Evolutionary conservation across 345 rosid species (phyloP).

Genomic region (Eucalyptus pauciflora): DNA sequence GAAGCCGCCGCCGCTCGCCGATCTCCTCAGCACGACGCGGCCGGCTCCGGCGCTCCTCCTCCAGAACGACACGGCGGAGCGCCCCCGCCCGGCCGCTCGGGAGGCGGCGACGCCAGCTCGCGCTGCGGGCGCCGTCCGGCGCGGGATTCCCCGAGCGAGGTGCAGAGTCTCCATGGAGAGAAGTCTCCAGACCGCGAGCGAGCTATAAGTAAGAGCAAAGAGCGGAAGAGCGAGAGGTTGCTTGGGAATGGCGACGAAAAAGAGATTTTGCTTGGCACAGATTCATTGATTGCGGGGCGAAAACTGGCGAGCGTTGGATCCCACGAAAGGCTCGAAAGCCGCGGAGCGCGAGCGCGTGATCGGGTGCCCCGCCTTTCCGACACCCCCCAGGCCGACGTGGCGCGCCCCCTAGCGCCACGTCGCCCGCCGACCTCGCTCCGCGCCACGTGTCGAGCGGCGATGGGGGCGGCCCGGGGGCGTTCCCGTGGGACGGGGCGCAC

Average conservation of each 20-base stretch:
- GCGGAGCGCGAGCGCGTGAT: neutral
- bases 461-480: neutral
- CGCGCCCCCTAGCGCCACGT: fast-evolving
- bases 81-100: neutral
- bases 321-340: neutral
- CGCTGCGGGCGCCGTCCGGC: neutral
- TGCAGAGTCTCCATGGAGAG: neutral
- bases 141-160: neutral
- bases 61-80: neutral
- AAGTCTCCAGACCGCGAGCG: neutral
- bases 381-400: neutral
- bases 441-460: neutral
- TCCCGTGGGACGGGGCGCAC: neutral
- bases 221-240: neutral
- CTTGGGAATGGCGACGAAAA: neutral
- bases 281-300: neutral
- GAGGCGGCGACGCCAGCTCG: neutral
- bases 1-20: neutral
- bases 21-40: neutral
- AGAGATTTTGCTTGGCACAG: neutral
- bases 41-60: neutral
- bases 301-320: neutral
- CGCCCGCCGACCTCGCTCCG: neutral
- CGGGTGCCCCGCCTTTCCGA: neutral
- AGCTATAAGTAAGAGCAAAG: neutral